Evolutionary conservation across 1,139 yeast genomes (phyloP), one percentile per base, ranked within the genome.

Genomic region (Hemisphaericaspora xylanilytica): DNA sequence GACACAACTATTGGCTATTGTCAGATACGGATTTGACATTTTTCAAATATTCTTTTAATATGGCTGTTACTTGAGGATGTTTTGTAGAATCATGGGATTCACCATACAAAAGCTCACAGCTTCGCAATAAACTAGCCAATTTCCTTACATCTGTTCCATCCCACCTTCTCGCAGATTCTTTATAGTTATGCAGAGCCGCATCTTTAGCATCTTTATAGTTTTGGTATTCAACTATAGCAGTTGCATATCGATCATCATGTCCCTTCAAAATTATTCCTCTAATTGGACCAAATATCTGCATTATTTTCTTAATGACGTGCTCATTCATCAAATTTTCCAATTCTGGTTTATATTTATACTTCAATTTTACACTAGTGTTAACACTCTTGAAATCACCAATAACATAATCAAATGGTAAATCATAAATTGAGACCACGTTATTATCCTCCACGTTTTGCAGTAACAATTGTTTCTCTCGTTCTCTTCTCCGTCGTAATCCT

Each of bases 271-370:
- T 28, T 1, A 61, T 56, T 0, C 46, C 25, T 5, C 37, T 42
- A 1, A 75, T 52, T 0, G 59, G 49, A 0, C 82, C 81, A 55
- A 77, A 78, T 2, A 68, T 68, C 18, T 51, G 47, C 80, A 78
- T 73, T 17, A 77, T 58, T 36, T 63, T 58, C 12, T 32, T 28
- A 10, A 78, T 48, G 1, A 68, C 56, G 2, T 61, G 66, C 3
- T 49, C 50, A 21, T 59, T 61, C 25, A 75, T 58, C 21, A 56
- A 42, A 1, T 51, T 66, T 11, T 52, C 51, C 9, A 73, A 41
- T 35, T 65, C 70, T 3, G 64, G 61, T 38, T 63, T 63, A 26
- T 42, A 40, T 61, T 61, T 47, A 22, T 43, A 44, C 22, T 75
- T 76, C 78, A 81, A 75, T 42, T 58, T 63, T 12, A 76, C 61